These are phyloP conservation scores for Collariella sp. DNA, from an alignment of 495 filamentous ascomycete genomes.

Conservation along the genomic window DNA sequence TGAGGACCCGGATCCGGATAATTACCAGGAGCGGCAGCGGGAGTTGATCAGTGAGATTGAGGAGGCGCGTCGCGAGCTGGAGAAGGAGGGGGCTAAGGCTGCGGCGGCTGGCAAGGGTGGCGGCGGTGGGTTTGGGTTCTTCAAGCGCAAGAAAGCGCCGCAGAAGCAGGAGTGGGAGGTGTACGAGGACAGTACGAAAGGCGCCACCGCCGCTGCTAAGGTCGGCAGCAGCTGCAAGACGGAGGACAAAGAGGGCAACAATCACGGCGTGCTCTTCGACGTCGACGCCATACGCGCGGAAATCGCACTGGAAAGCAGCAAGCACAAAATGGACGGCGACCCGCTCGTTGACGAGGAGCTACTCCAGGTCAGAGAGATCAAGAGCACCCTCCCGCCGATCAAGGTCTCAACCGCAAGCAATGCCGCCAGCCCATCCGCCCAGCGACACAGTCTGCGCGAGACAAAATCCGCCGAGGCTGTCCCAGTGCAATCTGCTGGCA, in stretches of 20 bases:
- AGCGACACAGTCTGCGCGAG: slow-evolving; percentile 38
- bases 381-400: slow-evolving; percentile 83
- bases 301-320: slow-evolving; percentile 58
- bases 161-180: slow-evolving; percentile 93
- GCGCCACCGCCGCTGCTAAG: slow-evolving; percentile 15
- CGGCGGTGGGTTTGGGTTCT: slow-evolving; percentile 57
- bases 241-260: slow-evolving; percentile 39
- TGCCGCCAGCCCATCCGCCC: slow-evolving; percentile 13
- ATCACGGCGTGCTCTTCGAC: slow-evolving; percentile 74
- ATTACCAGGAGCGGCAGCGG: slow-evolving; percentile 76
- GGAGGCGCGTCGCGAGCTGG: slow-evolving; percentile 78
- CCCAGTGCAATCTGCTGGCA: slow-evolving; percentile 14
- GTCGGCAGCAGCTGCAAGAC: slow-evolving; percentile 24
- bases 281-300: slow-evolving; percentile 89
- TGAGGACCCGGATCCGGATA: slow-evolving; percentile 93
- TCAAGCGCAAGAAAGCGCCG: slow-evolving; percentile 58
- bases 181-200: slow-evolving; percentile 54
- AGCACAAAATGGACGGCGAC: slow-evolving; percentile 11
- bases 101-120: slow-evolving; percentile 31
- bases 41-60: slow-evolving; percentile 96
- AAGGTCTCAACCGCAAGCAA: slow-evolving; percentile 48
- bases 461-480: slow-evolving; percentile 39
- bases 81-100: slow-evolving; percentile 54
- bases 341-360: slow-evolving; percentile 35
- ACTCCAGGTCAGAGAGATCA: slow-evolving; percentile 68